A percentile compares a stretch with the other conserved stretches of the same genome.
phyloP scores from a whole-genome alignment of 2,329 filamentous ascomycete species.

The Dendrostoma leiphaemia region DNA sequence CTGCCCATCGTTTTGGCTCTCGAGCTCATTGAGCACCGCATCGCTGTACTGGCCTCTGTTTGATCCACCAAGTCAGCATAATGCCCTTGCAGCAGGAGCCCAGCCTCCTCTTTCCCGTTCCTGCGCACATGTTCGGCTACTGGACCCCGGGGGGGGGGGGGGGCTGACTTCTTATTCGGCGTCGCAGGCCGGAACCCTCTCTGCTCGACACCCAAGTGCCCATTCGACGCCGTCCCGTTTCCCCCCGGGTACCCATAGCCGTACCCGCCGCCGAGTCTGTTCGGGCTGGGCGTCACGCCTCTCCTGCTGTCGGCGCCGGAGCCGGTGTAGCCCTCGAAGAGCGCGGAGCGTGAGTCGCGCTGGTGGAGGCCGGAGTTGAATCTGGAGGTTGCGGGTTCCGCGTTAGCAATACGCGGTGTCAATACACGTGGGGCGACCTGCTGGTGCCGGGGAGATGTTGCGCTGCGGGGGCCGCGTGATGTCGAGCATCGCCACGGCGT shows the following conservation, averaged over 20 bases:
- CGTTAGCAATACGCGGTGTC: neutral
- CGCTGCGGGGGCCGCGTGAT: too few relatives aligned
- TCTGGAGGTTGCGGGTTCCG: neutral
- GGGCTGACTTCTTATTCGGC: slow-evolving; percentile 63
- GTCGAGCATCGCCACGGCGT: too few relatives aligned
- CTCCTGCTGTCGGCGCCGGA: slow-evolving; percentile 42
- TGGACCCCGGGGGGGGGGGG: neutral
- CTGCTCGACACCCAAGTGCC: slow-evolving; percentile 31
- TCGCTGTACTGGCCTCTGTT: slow-evolving; percentile 85
- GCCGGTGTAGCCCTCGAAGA: slow-evolving; percentile 73
- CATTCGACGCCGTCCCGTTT: slow-evolving; percentile 23
- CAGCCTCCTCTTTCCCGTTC: neutral
- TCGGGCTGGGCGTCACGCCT: slow-evolving; percentile 45
- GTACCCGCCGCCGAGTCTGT: slow-evolving; percentile 36
- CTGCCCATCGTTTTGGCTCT: slow-evolving; percentile 91
- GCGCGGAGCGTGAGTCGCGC: slow-evolving; percentile 68
- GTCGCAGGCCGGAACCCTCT: slow-evolving; percentile 63
- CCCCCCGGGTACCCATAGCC: slow-evolving; percentile 52
- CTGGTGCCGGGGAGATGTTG: too few relatives aligned
- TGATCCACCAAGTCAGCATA: neutral
- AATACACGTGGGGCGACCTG: neutral
- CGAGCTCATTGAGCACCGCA: slow-evolving; percentile 86
- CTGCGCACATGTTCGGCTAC: too few relatives aligned
- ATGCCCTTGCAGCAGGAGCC: neutral
- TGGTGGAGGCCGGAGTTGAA: slow-evolving; percentile 63